These are phyloP conservation scores for Pascua sp. DNA, from an alignment of 1,284 basidiomycete genomes.

Conservation along the genomic window DNA sequence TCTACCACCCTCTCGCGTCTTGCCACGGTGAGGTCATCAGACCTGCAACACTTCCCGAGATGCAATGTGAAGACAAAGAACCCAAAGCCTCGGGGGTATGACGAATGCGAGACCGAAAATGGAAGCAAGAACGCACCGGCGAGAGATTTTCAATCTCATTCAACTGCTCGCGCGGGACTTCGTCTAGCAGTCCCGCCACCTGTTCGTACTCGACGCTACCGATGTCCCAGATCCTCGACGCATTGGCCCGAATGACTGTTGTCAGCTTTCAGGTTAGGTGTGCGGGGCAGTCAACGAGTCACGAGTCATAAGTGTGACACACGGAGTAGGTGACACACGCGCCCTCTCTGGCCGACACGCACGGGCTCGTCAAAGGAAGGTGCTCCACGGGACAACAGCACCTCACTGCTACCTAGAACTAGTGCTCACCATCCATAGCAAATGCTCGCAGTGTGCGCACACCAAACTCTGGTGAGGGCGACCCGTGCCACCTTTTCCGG, in stretches of 20 bases:
- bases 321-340: background rate
- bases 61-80: too few species aligned
- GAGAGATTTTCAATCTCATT: constrained; percentile 32
- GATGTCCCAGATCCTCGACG: constrained; percentile 35
- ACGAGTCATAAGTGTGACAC: background rate
- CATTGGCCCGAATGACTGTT: constrained; percentile 31
- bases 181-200: constrained; percentile 31
- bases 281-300: background rate
- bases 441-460: background rate
- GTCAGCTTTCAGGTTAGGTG: background rate
- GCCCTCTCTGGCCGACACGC: background rate
- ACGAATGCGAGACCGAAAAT: background rate
- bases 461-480: background rate
- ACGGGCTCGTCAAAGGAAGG: background rate
- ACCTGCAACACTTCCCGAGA: too few species aligned
- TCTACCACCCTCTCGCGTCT: too few species aligned
- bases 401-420: too few species aligned
- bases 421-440: constrained; percentile 5
- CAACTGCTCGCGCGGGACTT: constrained; percentile 35
- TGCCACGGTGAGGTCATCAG: too few species aligned
- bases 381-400: too few species aligned
- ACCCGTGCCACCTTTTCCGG: background rate
- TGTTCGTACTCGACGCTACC: constrained; percentile 36
- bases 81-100: too few species aligned
- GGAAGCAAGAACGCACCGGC: constrained; percentile 18